Base-by-base conservation (phyloP, 345 rosid genomes). In the Euphorbia peplus region DNA sequence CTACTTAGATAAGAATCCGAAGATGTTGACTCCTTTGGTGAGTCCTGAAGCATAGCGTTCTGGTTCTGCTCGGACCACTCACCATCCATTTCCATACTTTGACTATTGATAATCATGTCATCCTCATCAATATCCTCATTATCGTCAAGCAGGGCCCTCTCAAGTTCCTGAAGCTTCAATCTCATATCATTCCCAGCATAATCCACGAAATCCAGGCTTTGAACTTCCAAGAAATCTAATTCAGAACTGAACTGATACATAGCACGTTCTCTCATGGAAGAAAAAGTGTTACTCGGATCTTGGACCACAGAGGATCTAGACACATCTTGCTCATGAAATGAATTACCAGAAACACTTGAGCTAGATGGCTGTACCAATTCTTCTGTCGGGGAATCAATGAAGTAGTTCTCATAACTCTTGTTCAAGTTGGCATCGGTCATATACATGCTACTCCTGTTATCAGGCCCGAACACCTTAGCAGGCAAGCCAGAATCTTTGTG, bases 361-460 rank as follows among this genome's bases (percentile, higher is more conserved):
- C 82, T 82, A 29, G 88, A 71, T 58, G 90, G 85, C 4, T 80
- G 83, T 1, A 69, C 67, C 21, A 71, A 73, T 70, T 88, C 99
- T 47, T 85, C 90, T 0, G 75, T 69, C 16, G 93, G 95, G 10
- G 97, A 95, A 59, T 84, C 92, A 12, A 83, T 77, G 75, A 93
- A 84, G 78, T 87, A 91, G 79, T 89, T 88, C 72, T 88, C 96
- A n/a, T 87, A 90, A 78, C 85, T 87, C 82, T 91, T 90, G 32
- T 75, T 73, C 35, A 81, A 76, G 83, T 79, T 87, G 68, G 93
- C 83, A 81, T 84, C 86, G 8, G 84, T 67, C 51, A 77, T 67
- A 63, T 78, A 93, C 64, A 81, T 73, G 69, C 80, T 80, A 74
- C 76, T 88, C 60, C 57, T 87, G 63, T 82, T 86, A 64, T 84